Base-by-base conservation (phyloP, 352 stramenopile genomes). In the Phytopythium chamaehyphon region DNA sequence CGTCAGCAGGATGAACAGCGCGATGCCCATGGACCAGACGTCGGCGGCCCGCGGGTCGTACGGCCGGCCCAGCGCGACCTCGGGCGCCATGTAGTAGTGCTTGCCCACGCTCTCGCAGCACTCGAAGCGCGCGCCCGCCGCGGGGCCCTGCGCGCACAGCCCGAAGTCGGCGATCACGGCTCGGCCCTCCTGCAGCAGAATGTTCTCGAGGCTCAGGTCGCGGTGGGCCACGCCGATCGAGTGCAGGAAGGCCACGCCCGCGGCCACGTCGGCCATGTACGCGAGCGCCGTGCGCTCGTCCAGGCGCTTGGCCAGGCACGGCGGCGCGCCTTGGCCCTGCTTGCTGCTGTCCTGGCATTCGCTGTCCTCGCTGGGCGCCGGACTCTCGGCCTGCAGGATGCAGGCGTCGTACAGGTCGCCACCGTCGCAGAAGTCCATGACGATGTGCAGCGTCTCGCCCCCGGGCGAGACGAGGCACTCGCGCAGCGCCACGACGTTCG, bases 181-280 rank as follows among this genome's bases (percentile, higher is more conserved):
- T 6, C 65, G 64, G 3, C 75, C 77, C 18, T 77, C 46, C 8
- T 64, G 69, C 21, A 98, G 73, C 24, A 99, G 68, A 37, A 99
- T 92, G 73, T 99, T 99, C 71, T 99, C 96, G n/a, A 99, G 70
- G 24, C 90, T 98, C 48, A 99, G 75, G 62, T 99, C 96, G 51
- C 95, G 86, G 67, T 98, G 95, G 21, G 81, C 83, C 39, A 95
- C 78, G 55, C 83, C 82, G 57, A 85, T 64, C 22, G 39, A 51
- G 60, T 93, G 80, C 18, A 93, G 54, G 53, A 87, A 88, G 8
- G 54, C 61, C 8, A 92, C 62, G 3, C 86, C 86, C 1, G 57
- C 55, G 14, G 91, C 44, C 37, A 96, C 76, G 51, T 95, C 81
- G 12, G 68, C 50, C 38, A 96, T 62, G 48, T 90, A 92, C 16